phyloP scores from a whole-genome alignment of 1,284 basidiomycete genomes.

The Rhodotorula sp. region DNA sequence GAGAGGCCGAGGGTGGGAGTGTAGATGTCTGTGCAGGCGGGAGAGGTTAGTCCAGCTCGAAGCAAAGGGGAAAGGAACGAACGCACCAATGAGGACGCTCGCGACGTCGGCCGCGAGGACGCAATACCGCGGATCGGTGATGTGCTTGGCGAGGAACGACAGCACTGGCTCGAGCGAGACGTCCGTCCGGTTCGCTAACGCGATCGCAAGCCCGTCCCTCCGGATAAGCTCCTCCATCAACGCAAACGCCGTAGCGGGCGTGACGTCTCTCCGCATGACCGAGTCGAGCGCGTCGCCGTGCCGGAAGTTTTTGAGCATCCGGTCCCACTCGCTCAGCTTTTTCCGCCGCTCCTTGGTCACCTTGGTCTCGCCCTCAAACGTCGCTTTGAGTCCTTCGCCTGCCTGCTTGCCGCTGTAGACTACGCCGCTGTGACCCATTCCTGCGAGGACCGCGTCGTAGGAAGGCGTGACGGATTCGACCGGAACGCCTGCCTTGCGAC shows the following conservation, averaged over 20 bases:
- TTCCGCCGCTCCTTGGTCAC: constrained; percentile 60
- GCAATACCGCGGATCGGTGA: constrained; percentile 87
- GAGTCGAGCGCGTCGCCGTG: constrained; percentile 92
- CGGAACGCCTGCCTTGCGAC: constrained; percentile 29
- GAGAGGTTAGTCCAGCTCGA: neutral
- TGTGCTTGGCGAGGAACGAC: constrained; percentile 75
- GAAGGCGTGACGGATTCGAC: constrained; percentile 30
- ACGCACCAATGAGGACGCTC: constrained; percentile 75
- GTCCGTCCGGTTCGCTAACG: constrained; percentile 87
- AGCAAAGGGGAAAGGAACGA: neutral
- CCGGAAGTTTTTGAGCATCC: constrained; percentile 84
- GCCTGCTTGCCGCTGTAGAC: constrained; percentile 34
- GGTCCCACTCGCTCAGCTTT: constrained; percentile 82
- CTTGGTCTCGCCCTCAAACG: constrained; percentile 37
- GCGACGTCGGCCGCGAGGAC: constrained; percentile 81
- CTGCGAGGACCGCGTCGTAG: constrained; percentile 36
- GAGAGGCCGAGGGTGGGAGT: constrained; percentile 86
- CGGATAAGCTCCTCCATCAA: constrained; percentile 91
- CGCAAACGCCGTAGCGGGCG: constrained; percentile 81
- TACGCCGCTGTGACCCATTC: constrained; percentile 34
- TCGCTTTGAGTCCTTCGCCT: constrained; percentile 37
- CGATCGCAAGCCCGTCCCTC: constrained; percentile 81
- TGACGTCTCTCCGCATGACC: constrained; percentile 73
- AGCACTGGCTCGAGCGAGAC: constrained; percentile 89
- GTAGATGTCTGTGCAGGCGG: constrained; percentile 72